Conservation (phyloP, 208 protist species). For the Jaenimonas drosophilae region DNA sequence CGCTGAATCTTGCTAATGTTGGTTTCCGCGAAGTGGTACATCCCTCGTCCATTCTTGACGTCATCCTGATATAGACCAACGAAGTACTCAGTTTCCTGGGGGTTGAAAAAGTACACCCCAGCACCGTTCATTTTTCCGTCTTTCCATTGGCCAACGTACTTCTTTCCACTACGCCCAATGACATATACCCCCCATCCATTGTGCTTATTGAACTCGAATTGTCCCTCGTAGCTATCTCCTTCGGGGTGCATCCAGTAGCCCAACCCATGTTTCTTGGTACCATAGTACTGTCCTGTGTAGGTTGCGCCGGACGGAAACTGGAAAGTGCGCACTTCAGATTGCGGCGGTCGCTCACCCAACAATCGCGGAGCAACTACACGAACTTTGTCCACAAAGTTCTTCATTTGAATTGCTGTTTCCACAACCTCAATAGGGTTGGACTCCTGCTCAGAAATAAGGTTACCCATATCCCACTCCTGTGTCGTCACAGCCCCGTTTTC, state of each 20-base stretch:
- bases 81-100: conserved; percentile 83
- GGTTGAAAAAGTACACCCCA: conserved; percentile 87
- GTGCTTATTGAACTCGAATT: conserved; percentile 84
- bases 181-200: conserved; percentile 87
- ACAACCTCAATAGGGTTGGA: conserved; percentile 55
- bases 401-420: conserved; percentile 24
- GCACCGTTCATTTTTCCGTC: conserved; percentile 85
- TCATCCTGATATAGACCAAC: conserved; percentile 73
- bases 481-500: conserved; percentile 74
- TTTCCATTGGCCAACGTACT: conserved; percentile 76
- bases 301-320: conserved; percentile 82
- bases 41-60: conserved; percentile 71
- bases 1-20: conserved; percentile 58
- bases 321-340: conserved; percentile 71
- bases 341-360: conserved; percentile 41
- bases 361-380: conserved; percentile 43
- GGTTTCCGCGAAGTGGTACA: conserved; percentile 82
- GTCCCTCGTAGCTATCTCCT: conserved; percentile 83
- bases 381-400: conserved; percentile 32
- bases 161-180: conserved; percentile 79
- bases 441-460: conserved; percentile 46
- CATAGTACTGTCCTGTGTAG: conserved; percentile 81
- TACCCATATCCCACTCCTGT: conserved; percentile 64
- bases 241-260: conserved; percentile 84
- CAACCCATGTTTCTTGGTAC: conserved; percentile 82